These are phyloP conservation scores for Yarrowia alimentaria DNA, from an alignment of 805 yeast genomes.

Conservation along the genomic window DNA sequence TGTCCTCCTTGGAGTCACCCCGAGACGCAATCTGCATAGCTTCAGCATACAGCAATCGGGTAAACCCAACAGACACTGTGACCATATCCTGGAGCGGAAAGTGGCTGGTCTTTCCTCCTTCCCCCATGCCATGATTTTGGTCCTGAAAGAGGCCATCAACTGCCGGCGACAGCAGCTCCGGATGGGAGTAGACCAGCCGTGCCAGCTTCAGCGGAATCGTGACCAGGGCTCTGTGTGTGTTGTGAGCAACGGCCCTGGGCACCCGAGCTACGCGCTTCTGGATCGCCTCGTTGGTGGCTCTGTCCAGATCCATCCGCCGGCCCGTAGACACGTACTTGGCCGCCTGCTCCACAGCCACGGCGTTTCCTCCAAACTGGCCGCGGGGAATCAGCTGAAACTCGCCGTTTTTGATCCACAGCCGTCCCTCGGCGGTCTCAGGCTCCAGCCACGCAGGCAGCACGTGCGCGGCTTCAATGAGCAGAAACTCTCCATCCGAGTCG, in stretches of 20 bases:
- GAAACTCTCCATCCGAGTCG: slow-evolving; percentile 58
- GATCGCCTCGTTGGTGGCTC: slow-evolving; percentile 7
- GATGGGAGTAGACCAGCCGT: slow-evolving; percentile 4
- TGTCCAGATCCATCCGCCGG: not conserved
- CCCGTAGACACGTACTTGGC: not conserved
- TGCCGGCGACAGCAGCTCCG: slow-evolving; percentile 6
- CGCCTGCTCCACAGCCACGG: not conserved
- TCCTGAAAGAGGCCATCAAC: slow-evolving; percentile 6
- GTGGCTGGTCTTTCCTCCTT: not conserved
- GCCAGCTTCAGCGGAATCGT: slow-evolving; percentile 1
- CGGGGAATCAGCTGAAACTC: slow-evolving; percentile 45
- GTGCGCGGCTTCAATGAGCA: slow-evolving; percentile 52
- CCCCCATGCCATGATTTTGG: not conserved
- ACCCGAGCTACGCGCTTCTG: slow-evolving; percentile 3
- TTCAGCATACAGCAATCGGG: slow-evolving; percentile 12
- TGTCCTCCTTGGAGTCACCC: not conserved
- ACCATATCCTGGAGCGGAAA: slow-evolving; percentile 25
- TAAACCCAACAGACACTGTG: slow-evolving; percentile 19
- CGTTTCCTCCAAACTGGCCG: slow-evolving; percentile 5
- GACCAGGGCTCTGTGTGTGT: slow-evolving; percentile 6
- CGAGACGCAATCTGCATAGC: not conserved
- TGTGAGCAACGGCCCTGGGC: not conserved
- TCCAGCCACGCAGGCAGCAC: slow-evolving; percentile 49
- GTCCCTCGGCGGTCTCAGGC: slow-evolving; percentile 49
- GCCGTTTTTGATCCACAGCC: slow-evolving; percentile 49